A percentile compares a stretch with the other conserved stretches of the same genome.
These are phyloP conservation scores for Russula earlei DNA, from an alignment of 768 basidiomycete genomes.

Conservation along the genomic window DNA sequence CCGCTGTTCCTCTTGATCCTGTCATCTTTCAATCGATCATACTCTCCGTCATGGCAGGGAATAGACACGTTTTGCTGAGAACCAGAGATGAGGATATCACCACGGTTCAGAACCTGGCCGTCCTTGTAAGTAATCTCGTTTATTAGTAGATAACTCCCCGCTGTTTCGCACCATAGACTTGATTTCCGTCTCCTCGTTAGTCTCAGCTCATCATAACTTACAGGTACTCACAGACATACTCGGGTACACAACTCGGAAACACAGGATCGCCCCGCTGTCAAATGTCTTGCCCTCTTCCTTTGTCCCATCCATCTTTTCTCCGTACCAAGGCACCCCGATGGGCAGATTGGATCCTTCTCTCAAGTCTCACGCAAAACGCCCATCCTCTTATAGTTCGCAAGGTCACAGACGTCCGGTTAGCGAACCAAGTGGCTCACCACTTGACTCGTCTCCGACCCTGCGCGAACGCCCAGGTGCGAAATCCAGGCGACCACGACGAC, in stretches of 20 bases:
- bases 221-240: conserved; percentile 56
- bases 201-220: conserved; percentile 6
- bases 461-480: conserved; percentile 2
- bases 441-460: not conserved
- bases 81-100: conserved; percentile 56
- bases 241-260: conserved; percentile 46
- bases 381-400: not conserved
- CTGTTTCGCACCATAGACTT: not conserved
- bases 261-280: conserved; percentile 35
- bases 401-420: not conserved
- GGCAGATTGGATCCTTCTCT: conserved; percentile 5
- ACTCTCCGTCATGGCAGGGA: conserved; percentile 51
- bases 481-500: not conserved
- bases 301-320: conserved; percentile 32
- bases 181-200: not conserved
- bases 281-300: conserved; percentile 24
- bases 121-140: conserved; percentile 39
- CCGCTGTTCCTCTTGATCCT: conserved; percentile 50
- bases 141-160: not conserved
- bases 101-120: conserved; percentile 46
- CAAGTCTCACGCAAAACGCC: conserved; percentile 5
- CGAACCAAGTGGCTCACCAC: not conserved
- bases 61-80: conserved; percentile 56
- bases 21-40: conserved; percentile 58
- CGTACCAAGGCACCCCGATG: conserved; percentile 22